These are phyloP conservation scores for Heliocybe sulcata DNA, from an alignment of 1,284 basidiomycete genomes.

Conservation along the genomic window DNA sequence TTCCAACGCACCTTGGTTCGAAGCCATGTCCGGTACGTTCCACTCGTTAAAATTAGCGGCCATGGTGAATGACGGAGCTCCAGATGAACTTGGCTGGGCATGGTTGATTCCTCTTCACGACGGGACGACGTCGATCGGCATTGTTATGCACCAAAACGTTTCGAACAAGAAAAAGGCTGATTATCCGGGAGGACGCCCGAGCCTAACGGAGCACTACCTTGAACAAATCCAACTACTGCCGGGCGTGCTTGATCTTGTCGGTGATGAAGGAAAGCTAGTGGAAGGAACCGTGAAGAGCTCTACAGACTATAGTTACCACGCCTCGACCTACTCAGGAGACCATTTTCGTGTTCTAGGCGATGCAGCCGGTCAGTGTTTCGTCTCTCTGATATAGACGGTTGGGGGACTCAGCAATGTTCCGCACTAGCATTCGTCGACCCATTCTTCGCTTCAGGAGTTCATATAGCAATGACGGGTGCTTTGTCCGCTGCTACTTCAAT, in stretches of 20 bases:
- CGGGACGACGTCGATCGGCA: conserved; percentile 37
- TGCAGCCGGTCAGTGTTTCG: conserved; percentile 31
- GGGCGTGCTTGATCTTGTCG: not conserved
- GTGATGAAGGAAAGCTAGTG: not conserved
- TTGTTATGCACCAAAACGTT: conserved; percentile 32
- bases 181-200: not conserved
- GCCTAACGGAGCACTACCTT: not conserved
- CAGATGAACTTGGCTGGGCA: conserved; percentile 41
- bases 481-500: conserved; percentile 36
- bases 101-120: conserved; percentile 45
- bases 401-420: too few species aligned
- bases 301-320: conserved; percentile 37
- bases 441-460: conserved; percentile 36
- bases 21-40: conserved; percentile 54
- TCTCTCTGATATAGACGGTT: too few species aligned
- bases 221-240: not conserved
- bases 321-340: conserved; percentile 29
- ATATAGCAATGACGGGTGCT: conserved; percentile 34
- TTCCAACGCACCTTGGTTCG: conserved; percentile 54
- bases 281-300: conserved; percentile 18
- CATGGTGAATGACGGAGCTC: too few species aligned
- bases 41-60: not conserved
- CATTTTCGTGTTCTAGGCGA: conserved; percentile 36
- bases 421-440: conserved; percentile 21
- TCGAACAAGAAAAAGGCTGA: conserved; percentile 7